Percentiles rank a stretch among this genome's conserved stretches.
These are phyloP conservation scores for Lentinula lateritia DNA, from an alignment of 768 basidiomycete species.

Conservation along the genomic window DNA sequence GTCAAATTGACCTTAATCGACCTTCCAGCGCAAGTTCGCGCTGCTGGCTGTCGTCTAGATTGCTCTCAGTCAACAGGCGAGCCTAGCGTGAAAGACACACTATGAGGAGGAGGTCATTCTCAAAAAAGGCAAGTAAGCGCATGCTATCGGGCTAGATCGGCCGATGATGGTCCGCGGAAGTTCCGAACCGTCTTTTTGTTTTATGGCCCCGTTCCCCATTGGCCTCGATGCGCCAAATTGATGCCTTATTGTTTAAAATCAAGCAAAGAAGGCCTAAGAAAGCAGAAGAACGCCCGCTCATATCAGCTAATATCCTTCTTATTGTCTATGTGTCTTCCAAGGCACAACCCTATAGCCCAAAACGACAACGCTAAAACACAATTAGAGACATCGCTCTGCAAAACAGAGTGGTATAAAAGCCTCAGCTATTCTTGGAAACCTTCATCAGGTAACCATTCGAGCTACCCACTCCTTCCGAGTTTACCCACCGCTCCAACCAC, in stretches of 20 bases:
- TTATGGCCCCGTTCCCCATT: background rate
- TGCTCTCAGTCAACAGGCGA: too few species aligned
- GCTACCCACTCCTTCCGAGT: background rate
- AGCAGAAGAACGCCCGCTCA: background rate
- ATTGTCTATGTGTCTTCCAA: background rate
- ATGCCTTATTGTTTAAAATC: slow-evolving; percentile 1
- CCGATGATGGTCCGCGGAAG: background rate
- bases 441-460: background rate
- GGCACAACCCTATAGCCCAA: background rate
- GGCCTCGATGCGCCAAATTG: background rate
- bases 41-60: too few species aligned
- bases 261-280: too few species aligned
- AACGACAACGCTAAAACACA: background rate
- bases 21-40: too few species aligned
- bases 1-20: too few species aligned
- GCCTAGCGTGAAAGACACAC: too few species aligned
- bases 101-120: too few species aligned
- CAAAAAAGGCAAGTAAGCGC: background rate
- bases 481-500: background rate
- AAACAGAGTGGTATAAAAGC: background rate
- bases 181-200: background rate
- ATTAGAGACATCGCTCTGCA: background rate
- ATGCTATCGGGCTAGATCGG: background rate
- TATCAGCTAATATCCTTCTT: background rate
- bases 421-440: background rate